These are phyloP conservation scores for Sporisorium exsertum DNA, from an alignment of 1,284 basidiomycete species.

Conservation along the genomic window DNA sequence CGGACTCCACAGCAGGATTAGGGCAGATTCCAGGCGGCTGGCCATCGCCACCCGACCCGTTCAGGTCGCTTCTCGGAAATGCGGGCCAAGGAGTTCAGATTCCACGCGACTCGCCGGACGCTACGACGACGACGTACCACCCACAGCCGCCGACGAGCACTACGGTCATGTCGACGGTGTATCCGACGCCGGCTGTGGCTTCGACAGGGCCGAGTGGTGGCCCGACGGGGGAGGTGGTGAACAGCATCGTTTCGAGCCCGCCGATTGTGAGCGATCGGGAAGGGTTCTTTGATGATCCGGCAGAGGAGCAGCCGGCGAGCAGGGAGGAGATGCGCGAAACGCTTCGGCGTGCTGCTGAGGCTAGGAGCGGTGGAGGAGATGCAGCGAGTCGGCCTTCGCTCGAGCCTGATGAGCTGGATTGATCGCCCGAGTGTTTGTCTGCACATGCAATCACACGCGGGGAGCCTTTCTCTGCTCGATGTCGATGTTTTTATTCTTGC, in stretches of 20 bases:
- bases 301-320: background rate
- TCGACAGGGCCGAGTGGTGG: background rate
- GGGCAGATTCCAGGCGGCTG: conserved; percentile 17
- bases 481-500: background rate
- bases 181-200: conserved; percentile 5
- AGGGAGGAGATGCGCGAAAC: conserved; percentile 36
- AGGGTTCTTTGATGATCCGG: conserved; percentile 12
- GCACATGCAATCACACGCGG: background rate
- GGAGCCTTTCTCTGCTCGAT: background rate
- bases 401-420: conserved; percentile 52
- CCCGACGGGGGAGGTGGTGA: conserved; percentile 16
- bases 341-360: conserved; percentile 30
- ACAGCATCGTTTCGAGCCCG: conserved; percentile 35
- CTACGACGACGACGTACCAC: conserved; percentile 20
- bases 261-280: conserved; percentile 41
- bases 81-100: conserved; percentile 6
- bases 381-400: conserved; percentile 8
- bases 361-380: background rate
- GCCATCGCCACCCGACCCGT: conserved; percentile 33
- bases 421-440: background rate
- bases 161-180: conserved; percentile 33
- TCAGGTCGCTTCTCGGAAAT: conserved; percentile 17
- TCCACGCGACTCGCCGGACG: conserved; percentile 5
- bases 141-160: conserved; percentile 28
- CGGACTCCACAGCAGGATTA: background rate